Evolutionary conservation across 129 eudicot species (phyloP).

Genomic region (Artemisia tridentata): DNA sequence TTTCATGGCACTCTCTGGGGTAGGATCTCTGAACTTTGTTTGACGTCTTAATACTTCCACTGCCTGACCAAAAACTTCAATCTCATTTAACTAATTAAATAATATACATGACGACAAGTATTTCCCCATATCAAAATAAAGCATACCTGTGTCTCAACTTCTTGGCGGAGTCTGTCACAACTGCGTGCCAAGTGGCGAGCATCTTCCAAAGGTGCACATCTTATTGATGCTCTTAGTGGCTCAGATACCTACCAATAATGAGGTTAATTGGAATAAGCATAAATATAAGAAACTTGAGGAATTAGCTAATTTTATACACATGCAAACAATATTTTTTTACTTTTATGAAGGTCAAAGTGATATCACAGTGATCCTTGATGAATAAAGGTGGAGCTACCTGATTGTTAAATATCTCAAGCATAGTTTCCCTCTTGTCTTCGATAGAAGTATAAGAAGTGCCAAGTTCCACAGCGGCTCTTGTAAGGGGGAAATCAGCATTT

Average conservation of each 20-base stretch:
- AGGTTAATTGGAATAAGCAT: background rate
- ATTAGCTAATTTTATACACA: too few relatives aligned
- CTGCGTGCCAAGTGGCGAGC: constrained; percentile 87
- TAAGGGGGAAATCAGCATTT: constrained; percentile 53
- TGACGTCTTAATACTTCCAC: constrained; percentile 75
- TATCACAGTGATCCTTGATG: constrained; percentile 13
- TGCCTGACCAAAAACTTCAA: constrained; percentile 42
- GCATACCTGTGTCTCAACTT: constrained; percentile 84
- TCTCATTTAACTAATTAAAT: background rate
- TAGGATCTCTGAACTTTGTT: constrained; percentile 59
- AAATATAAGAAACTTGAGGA: background rate
- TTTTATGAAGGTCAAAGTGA: background rate
- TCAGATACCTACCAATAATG: constrained; percentile 53
- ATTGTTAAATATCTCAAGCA: constrained; percentile 64
- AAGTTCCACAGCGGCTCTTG: constrained; percentile 58
- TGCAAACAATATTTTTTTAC: too few relatives aligned
- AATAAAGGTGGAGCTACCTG: constrained; percentile 45
- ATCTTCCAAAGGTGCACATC: constrained; percentile 86
- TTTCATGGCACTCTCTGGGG: constrained; percentile 57
- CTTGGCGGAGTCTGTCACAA: constrained; percentile 76
- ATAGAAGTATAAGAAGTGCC: constrained; percentile 58
- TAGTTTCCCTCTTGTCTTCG: constrained; percentile 62
- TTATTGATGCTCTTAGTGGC: constrained; percentile 66
- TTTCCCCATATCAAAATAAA: constrained; percentile 3
- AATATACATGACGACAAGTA: background rate